These are phyloP conservation scores for Didymella keratinophila DNA, from an alignment of 2,329 filamentous ascomycete species.

Conservation along the genomic window DNA sequence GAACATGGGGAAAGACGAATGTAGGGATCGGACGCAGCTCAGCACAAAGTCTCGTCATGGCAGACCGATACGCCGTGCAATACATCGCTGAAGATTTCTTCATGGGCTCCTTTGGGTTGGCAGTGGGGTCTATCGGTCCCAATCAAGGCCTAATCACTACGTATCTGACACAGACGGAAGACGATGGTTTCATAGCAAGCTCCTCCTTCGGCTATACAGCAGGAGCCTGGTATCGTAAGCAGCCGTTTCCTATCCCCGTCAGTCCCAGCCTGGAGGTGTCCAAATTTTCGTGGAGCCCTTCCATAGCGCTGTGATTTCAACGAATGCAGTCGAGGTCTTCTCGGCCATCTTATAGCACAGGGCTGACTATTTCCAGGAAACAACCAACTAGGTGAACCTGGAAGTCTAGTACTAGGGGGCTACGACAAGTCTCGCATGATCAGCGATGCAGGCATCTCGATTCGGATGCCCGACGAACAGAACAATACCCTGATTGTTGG, in stretches of 20 bases:
- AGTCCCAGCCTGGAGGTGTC: no score
- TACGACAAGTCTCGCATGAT: slow-evolving; percentile 48
- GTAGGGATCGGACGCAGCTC: slow-evolving; percentile 41
- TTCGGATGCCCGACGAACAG: slow-evolving; percentile 20
- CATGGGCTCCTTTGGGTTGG: slow-evolving; percentile 45
- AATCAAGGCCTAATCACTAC: no score
- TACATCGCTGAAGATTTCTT: slow-evolving; percentile 35
- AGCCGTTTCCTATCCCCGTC: no score
- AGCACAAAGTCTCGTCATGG: slow-evolving; percentile 5
- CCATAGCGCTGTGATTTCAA: no score
- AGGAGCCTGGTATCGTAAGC: no score
- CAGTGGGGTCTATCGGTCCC: no score
- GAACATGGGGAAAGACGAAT: slow-evolving; percentile 32
- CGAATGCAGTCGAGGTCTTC: no score
- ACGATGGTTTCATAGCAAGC: no score
- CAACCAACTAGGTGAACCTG: slow-evolving; percentile 31
- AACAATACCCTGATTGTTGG: slow-evolving; percentile 16
- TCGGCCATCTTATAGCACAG: no score
- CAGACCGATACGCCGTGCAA: slow-evolving; percentile 30
- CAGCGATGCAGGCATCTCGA: slow-evolving; percentile 23
- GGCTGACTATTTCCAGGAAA: slow-evolving; percentile 34
- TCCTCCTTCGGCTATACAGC: no score
- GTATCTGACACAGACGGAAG: no score
- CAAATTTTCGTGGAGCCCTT: no score
- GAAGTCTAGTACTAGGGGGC: slow-evolving; percentile 52